Evolutionary conservation across 1,284 basidiomycete species (phyloP).

Genomic region (Chiua sp.): DNA sequence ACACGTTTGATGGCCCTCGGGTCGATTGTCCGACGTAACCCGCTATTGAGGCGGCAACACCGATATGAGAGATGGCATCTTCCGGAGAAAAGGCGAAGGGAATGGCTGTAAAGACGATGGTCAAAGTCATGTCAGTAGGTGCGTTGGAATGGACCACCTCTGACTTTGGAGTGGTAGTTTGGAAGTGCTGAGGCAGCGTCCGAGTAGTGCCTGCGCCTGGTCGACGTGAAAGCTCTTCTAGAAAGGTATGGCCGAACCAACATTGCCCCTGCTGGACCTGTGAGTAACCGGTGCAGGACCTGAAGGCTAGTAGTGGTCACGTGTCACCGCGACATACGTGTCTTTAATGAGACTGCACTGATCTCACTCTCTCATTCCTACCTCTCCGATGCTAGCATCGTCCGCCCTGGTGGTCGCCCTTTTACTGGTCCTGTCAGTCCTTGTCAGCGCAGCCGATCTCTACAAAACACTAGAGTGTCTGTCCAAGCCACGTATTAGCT

Average conservation of each 20-base stretch:
- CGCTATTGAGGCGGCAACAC: constrained; percentile 21
- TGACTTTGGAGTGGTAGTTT: constrained; percentile 47
- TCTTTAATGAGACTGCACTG: constrained; percentile 15
- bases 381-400: constrained; percentile 30
- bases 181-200: constrained; percentile 17
- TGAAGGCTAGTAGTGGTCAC: constrained; percentile 25
- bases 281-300: no score
- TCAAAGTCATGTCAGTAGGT: constrained; percentile 14
- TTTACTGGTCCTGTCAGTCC: constrained; percentile 49
- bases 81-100: constrained; percentile 43
- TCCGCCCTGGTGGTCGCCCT: constrained; percentile 42
- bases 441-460: constrained; percentile 68
- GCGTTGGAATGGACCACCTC: constrained; percentile 39
- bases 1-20: constrained; percentile 19
- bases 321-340: constrained; percentile 36
- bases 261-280: no score
- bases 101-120: constrained; percentile 35
- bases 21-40: constrained; percentile 20
- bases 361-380: constrained; percentile 4
- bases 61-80: constrained; percentile 38
- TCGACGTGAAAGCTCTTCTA: constrained; percentile 1
- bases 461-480: constrained; percentile 79
- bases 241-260: constrained; percentile 15
- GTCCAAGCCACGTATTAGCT: constrained; percentile 45
- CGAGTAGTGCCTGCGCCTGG: constrained; percentile 20